phyloP scores from a whole-genome alignment of 495 filamentous ascomycete genomes.

The Bacidia gigantensis region DNA sequence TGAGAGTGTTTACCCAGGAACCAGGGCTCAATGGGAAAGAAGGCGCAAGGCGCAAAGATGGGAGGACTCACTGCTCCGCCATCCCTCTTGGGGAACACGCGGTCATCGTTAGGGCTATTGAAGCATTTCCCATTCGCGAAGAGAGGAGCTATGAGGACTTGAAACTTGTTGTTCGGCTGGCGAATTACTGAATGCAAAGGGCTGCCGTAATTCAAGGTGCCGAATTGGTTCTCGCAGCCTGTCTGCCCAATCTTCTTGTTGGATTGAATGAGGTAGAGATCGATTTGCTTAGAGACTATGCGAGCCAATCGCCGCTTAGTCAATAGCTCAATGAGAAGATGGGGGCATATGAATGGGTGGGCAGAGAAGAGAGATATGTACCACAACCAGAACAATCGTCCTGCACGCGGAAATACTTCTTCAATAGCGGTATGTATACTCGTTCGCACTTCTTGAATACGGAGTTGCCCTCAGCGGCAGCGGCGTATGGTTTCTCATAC shows the following conservation, averaged over 20 bases:
- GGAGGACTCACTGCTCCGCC: neutral
- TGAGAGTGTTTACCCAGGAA: neutral
- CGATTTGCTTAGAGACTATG: neutral
- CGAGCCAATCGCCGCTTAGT: neutral
- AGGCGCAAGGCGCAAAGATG: too few relatives aligned
- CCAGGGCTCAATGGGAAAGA: neutral
- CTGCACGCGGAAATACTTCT: constrained; percentile 9
- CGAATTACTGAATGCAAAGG: neutral
- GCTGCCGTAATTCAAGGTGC: neutral
- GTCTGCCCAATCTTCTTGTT: constrained; percentile 8
- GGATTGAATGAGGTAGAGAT: constrained; percentile 9
- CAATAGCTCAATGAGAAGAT: neutral
- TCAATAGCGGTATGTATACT: constrained; percentile 5
- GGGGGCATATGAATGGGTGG: neutral
- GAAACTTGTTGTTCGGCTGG: neutral
- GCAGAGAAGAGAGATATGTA: neutral
- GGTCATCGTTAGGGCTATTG: neutral
- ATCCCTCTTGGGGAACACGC: neutral
- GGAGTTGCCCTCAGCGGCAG: neutral
- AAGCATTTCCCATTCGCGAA: neutral
- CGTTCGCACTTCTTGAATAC: constrained; percentile 5
- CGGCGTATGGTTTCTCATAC: constrained; percentile 2
- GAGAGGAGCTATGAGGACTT: neutral
- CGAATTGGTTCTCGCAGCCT: constrained; percentile 2
- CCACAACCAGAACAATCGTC: constrained; percentile 8